phyloP scores from a whole-genome alignment of 768 basidiomycete genomes.

The Russula olivacea region DNA sequence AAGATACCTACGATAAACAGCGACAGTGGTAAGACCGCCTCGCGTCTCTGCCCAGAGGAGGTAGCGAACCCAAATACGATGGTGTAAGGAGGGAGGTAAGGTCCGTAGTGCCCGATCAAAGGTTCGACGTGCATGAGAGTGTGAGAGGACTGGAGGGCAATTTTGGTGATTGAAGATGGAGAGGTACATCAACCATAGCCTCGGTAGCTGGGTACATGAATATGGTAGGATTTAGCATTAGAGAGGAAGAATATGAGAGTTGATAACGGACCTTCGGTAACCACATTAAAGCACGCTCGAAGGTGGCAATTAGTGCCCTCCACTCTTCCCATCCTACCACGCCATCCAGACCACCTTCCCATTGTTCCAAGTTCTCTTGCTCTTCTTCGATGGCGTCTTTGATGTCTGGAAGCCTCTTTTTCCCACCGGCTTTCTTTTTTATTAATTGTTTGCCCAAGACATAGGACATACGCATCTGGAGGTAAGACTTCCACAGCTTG shows the following conservation, averaged over 20 bases:
- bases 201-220: constrained; percentile 59
- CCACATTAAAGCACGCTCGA: constrained; percentile 94
- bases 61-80: constrained; percentile 88
- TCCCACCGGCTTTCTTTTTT: constrained; percentile 77
- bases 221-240: neutral
- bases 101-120: constrained; percentile 94
- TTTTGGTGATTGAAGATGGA: constrained; percentile 84
- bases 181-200: constrained; percentile 90
- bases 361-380: constrained; percentile 69
- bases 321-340: constrained; percentile 96
- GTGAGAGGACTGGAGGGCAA: constrained; percentile 77
- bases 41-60: constrained; percentile 84
- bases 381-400: constrained; percentile 86
- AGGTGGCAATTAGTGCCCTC: constrained; percentile 79
- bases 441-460: constrained; percentile 71
- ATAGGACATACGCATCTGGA: constrained; percentile 75
- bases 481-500: constrained; percentile 94
- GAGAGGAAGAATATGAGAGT: constrained; percentile 1
- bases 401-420: constrained; percentile 89
- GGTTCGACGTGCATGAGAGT: constrained; percentile 88
- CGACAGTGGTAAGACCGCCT: constrained; percentile 72
- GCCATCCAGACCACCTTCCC: constrained; percentile 82
- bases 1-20: constrained; percentile 86
- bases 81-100: constrained; percentile 86
- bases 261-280: constrained; percentile 65